Evolutionary conservation across 805 yeast species (phyloP).

Genomic region (Yueomyces sinensis): DNA sequence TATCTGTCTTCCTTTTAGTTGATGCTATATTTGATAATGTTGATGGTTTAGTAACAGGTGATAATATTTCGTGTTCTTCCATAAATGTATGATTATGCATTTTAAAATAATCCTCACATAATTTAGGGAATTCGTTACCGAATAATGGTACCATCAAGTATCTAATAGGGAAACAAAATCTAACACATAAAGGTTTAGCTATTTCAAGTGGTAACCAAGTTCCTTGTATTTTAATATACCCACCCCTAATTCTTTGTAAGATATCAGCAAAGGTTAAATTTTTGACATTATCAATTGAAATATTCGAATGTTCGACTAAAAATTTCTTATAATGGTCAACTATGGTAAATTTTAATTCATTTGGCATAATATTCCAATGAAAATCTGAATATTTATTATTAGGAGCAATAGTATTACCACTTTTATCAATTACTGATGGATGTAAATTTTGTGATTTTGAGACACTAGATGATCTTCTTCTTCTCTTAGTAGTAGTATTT

Average conservation of each 20-base stretch:
- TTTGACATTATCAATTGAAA: conserved; percentile 6
- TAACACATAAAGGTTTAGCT: conserved; percentile 52
- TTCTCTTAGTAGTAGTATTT: background rate
- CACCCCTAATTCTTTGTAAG: conserved; percentile 69
- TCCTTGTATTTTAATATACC: conserved; percentile 84
- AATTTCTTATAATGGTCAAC: conserved; percentile 6
- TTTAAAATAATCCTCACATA: conserved; percentile 13
- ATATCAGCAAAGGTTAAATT: conserved; percentile 11
- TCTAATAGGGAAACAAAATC: conserved; percentile 69
- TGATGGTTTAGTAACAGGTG: no score
- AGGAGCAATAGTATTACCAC: background rate
- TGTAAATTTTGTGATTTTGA: background rate
- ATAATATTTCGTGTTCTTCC: no score
- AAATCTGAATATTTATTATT: conserved; percentile 15
- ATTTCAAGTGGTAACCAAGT: conserved; percentile 76
- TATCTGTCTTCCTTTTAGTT: no score
- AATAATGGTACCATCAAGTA: conserved; percentile 67
- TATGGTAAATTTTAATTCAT: conserved; percentile 9
- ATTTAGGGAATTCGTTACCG: conserved; percentile 45
- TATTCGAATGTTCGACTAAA: conserved; percentile 4
- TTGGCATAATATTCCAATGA: conserved; percentile 20
- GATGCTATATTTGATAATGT: no score
- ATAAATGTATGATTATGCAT: background rate
- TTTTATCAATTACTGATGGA: background rate
- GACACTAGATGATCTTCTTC: background rate